Conservation (phyloP, 2,329 filamentous ascomycete species). For the Septoria linicola region DNA sequence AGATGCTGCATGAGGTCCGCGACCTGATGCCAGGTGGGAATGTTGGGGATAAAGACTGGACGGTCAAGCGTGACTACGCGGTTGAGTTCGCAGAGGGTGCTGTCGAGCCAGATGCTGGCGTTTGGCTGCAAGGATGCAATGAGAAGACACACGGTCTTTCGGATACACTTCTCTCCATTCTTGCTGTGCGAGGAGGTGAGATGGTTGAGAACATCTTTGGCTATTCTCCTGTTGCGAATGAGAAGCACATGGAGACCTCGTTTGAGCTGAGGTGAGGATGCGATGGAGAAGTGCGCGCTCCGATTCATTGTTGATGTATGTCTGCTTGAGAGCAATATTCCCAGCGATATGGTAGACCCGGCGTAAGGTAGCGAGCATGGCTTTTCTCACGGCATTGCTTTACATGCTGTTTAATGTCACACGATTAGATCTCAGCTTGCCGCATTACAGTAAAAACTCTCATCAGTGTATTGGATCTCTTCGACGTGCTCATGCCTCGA, state of each 20-base stretch:
- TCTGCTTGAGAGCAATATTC: no score
- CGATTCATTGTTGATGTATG: no score
- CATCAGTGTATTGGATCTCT: no score
- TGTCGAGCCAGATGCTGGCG: constrained; percentile 70
- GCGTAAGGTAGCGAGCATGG: no score
- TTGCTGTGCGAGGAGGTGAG: constrained; percentile 40
- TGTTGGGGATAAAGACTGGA: constrained; percentile 54
- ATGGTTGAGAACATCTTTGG: constrained; percentile 42
- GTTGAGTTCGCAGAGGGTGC: constrained; percentile 67
- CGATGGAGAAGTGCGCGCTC: neutral
- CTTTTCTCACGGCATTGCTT: no score
- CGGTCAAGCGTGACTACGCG: constrained; percentile 74
- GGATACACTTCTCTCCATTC: constrained; percentile 40
- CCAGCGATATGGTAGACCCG: no score
- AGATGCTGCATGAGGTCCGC: constrained; percentile 68
- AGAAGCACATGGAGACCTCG: constrained; percentile 19
- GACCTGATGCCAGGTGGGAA: constrained; percentile 61
- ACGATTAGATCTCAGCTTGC: no score
- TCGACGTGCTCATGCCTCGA: no score
- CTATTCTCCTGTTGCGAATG: constrained; percentile 16
- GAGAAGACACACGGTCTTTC: constrained; percentile 85
- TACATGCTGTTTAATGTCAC: no score
- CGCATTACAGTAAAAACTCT: no score
- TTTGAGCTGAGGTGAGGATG: constrained; percentile 14
- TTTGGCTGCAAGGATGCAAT: constrained; percentile 94